Percentiles rank a stretch among this genome's conserved stretches.
phyloP scores from a whole-genome alignment of 805 yeast species.

The Zygosaccharomyces bailii region DNA sequence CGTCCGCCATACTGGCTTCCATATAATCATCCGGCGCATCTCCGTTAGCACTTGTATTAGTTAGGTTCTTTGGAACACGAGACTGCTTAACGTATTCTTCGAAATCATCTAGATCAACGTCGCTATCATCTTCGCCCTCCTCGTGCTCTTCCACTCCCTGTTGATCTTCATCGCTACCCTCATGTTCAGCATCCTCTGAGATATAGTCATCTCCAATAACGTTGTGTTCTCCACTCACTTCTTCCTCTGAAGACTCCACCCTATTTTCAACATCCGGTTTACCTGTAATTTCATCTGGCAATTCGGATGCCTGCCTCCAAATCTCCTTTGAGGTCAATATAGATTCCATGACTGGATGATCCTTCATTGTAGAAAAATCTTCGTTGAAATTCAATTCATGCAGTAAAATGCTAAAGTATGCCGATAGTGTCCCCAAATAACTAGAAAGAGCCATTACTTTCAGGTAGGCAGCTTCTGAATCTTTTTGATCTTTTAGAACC shows the following conservation, averaged over 20 bases:
- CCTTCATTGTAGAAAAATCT: constrained; percentile 63
- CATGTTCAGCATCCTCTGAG: constrained; percentile 29
- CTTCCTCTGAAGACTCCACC: constrained; percentile 20
- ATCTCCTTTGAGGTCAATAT: constrained; percentile 77
- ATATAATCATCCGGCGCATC: constrained; percentile 48
- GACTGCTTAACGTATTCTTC: constrained; percentile 52
- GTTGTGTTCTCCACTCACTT: constrained; percentile 18
- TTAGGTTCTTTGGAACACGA: constrained; percentile 46
- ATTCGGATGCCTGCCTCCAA: constrained; percentile 77
- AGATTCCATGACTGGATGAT: constrained; percentile 85
- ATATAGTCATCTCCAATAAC: constrained; percentile 18
- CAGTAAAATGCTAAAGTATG: constrained; percentile 73
- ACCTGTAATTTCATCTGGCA: constrained; percentile 42
- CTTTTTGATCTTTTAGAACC: constrained; percentile 33
- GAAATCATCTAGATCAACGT: constrained; percentile 38
- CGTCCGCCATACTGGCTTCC: constrained; percentile 72
- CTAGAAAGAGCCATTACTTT: constrained; percentile 71
- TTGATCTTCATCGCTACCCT: constrained; percentile 20
- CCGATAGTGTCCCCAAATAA: constrained; percentile 71
- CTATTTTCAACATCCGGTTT: no score
- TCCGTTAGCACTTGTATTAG: constrained; percentile 23
- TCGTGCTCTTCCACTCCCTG: constrained; percentile 27
- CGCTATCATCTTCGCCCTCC: constrained; percentile 26
- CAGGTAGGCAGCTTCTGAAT: constrained; percentile 41
- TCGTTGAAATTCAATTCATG: constrained; percentile 54